A percentile compares a stretch with the other conserved stretches of the same genome.
Evolutionary conservation across 1,139 yeast genomes (phyloP).

Genomic region (Candida frijolesensis): DNA sequence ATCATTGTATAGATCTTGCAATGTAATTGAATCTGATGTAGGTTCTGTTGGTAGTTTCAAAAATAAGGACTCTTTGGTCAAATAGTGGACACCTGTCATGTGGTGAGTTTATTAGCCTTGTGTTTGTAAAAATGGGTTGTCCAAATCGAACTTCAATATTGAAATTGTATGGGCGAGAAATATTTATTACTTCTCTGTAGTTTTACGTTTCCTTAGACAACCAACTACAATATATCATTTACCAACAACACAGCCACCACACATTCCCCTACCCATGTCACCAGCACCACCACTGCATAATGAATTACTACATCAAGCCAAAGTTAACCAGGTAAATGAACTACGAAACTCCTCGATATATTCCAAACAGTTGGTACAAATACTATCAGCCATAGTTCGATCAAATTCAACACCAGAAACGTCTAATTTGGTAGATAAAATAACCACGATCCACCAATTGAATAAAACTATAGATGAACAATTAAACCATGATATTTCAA

Average conservation of each 20-base stretch:
- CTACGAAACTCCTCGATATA: slow-evolving; percentile 30
- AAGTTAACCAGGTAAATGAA: slow-evolving; percentile 32
- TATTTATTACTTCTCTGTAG: too few relatives aligned
- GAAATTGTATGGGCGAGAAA: too few relatives aligned
- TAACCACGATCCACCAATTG: slow-evolving; percentile 46
- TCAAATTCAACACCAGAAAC: slow-evolving; percentile 30
- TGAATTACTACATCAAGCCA: slow-evolving; percentile 38
- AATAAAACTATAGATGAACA: slow-evolving; percentile 35
- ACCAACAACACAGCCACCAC: too few relatives aligned
- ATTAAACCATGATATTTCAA: slow-evolving; percentile 25
- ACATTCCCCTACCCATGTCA: not conserved
- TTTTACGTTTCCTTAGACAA: too few relatives aligned
- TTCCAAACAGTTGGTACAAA: slow-evolving; percentile 30
- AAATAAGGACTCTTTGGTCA: slow-evolving; percentile 21
- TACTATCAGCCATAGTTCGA: slow-evolving; percentile 27
- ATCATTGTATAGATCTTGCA: slow-evolving; percentile 7
- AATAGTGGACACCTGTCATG: slow-evolving; percentile 4
- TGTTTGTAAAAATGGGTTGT: not conserved
- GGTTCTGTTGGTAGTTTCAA: slow-evolving; percentile 18
- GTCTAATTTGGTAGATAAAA: slow-evolving; percentile 39
- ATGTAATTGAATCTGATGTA: slow-evolving; percentile 1
- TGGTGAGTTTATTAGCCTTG: not conserved
- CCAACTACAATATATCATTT: too few relatives aligned
- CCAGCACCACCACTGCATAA: slow-evolving; percentile 23
- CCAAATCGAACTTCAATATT: too few relatives aligned